Base-by-base conservation (phyloP, 23 red algal genomes). In the Cyanidium caldarium region DNA sequence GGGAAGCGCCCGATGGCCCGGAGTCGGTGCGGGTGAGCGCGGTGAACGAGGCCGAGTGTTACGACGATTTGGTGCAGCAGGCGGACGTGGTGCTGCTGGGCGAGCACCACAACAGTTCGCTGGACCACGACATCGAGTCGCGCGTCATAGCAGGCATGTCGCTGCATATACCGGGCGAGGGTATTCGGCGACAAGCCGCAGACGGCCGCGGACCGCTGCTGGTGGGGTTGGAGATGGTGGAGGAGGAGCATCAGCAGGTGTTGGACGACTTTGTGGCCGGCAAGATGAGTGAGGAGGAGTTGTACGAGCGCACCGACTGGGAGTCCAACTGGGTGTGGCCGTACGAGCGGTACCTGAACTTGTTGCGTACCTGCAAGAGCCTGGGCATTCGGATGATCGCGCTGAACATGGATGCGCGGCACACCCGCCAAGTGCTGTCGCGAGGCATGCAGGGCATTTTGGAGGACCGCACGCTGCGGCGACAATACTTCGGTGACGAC, bases 261-360 rank as follows among this genome's bases (percentile, higher is more conserved):
- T 31, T 87, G 51, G 83, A 87, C 65, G 58, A 38, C 3, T 87
- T 39, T 45, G 42, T 87, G 2, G 68, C 75, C 10, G 68, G 83
- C 31, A 29, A 66, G 1, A 31, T 87, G 0, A 40, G 44, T 26
- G 83, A 87, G 83, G 68, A 80, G 35, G 83, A 75, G 31, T 68
- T 87, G 14, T 87, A 87, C 65, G 46, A 76, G 41, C 41, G n/a
- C 10, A 80, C 68, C 0, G 65, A 87, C 44, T 87, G 83, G 83
- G 83, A 87, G 0, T 42, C 45, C 2, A 65, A 73, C 33, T 87
- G 83, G 70, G 76, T 79, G 13, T 87, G 83, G 83, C 83, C 83
- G 33, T 87, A 75, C 42, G 83, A 87, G 61, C 34, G 56, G 37
- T 87, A 87, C 42, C 70, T 87, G 3, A 75, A 75, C 56, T 58